Evolutionary conservation across 805 yeast species (phyloP).

Genomic region (Grigorovia transvaalensis): DNA sequence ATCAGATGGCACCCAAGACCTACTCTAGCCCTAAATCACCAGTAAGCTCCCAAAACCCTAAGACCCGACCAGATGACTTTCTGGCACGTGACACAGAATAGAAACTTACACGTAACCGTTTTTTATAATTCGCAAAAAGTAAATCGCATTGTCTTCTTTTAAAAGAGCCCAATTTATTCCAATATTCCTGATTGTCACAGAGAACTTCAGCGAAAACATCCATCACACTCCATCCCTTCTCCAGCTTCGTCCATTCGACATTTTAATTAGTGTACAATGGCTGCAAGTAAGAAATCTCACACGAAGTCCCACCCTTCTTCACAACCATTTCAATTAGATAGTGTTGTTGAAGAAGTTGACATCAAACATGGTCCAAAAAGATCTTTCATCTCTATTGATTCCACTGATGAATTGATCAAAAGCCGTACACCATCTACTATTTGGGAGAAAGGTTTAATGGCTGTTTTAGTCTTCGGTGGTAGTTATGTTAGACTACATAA

Average conservation of each 20-base stretch:
- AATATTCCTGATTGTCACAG: neutral
- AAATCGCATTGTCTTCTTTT: neutral
- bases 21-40: too few relatives aligned
- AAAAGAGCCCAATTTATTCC: neutral
- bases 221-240: neutral
- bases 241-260: neutral
- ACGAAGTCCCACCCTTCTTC: slow-evolving; percentile 10
- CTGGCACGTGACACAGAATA: neutral
- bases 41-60: too few relatives aligned
- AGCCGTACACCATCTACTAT: slow-evolving; percentile 32
- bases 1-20: too few relatives aligned
- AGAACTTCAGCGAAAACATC: neutral
- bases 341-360: slow-evolving; percentile 27
- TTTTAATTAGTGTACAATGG: slow-evolving; percentile 1
- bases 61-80: neutral
- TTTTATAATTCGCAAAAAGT: neutral
- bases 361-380: slow-evolving; percentile 43
- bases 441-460: slow-evolving; percentile 34
- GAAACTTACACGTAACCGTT: neutral
- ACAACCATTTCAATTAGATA: slow-evolving; percentile 23
- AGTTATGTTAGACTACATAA: slow-evolving; percentile 48
- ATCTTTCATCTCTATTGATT: slow-evolving; percentile 43
- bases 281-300: slow-evolving; percentile 3
- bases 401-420: slow-evolving; percentile 32
- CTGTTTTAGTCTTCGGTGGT: slow-evolving; percentile 40